phyloP scores from a whole-genome alignment of 1,284 basidiomycete species.

The Rhodofomes roseus region DNA sequence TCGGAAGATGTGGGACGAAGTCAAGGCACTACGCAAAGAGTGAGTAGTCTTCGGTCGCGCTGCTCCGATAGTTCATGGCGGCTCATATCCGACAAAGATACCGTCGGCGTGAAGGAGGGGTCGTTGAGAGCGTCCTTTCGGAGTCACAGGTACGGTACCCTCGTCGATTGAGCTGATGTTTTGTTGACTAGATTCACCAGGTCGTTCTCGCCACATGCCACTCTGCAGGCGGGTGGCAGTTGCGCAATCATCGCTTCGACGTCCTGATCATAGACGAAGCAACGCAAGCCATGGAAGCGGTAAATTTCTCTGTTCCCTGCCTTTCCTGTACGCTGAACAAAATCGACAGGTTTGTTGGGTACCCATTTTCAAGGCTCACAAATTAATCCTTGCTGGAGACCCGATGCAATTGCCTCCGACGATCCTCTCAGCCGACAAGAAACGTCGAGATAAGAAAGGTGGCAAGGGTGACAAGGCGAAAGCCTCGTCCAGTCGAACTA shows the following conservation, averaged over 20 bases:
- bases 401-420: conserved; percentile 94
- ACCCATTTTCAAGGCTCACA: conserved; percentile 86
- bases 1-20: conserved; percentile 89
- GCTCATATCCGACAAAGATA: conserved; percentile 47
- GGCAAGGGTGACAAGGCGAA: neutral
- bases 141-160: conserved; percentile 59
- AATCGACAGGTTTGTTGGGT: conserved; percentile 86
- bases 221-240: conserved; percentile 78
- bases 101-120: conserved; percentile 80
- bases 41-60: conserved; percentile 27
- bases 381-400: conserved; percentile 87
- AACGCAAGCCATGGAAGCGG: conserved; percentile 94
- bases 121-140: conserved; percentile 76
- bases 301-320: conserved; percentile 28
- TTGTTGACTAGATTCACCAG: conserved; percentile 36
- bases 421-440: conserved; percentile 62
- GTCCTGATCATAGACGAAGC: conserved; percentile 95
- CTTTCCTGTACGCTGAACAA: neutral
- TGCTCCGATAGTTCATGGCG: neutral
- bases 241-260: conserved; percentile 79
- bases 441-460: conserved; percentile 27
- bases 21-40: conserved; percentile 89
- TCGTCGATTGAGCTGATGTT: neutral
- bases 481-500: neutral
- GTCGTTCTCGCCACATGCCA: conserved; percentile 93